Evolutionary conservation across 164 flowering plant species (phyloP), one percentile per base, ranked within the genome.

Genomic region (Liquidambar formosana): DNA sequence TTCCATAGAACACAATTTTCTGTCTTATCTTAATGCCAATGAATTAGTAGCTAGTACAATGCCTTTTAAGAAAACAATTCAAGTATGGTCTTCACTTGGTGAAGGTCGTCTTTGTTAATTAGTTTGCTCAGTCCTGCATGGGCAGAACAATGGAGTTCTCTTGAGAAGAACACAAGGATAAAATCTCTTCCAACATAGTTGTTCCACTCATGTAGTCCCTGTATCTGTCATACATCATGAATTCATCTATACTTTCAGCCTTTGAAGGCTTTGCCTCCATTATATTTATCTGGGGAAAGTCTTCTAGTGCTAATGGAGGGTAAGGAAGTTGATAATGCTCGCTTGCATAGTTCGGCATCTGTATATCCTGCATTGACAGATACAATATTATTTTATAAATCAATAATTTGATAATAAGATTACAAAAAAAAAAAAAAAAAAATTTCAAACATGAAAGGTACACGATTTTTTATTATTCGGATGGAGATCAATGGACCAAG

Each of bases 251-350:
- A 1, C 44, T 25, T 53, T 75, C 80, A 28, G 78, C 61, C 57
- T 77, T 70, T 44, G 65, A 60, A 57, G 25, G 26, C 72, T 68
- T 69, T 26, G 75, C 53, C 45, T 76, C 84, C 12, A 70, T 16
- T 21, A 84, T 66, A 57, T 82, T 80, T 61, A 85, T 75, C 54
- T 75, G 82, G 13, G 91, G 89, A 66, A 87, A 87, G 64, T 87
- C 91, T 51, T 85, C 88, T 15, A 83, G 48, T 38, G 71, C 82
- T 57, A 87, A 64, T 1, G 87, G 84, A 52, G 87, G 81, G 54
- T 77, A 81, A 18, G 78, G 61, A 47, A 22, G 5, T 51, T 74
- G 81, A 27, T 75, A 73, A 19, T 64, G 57, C 49, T 79, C 3
- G 18, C 69, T 62, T 56, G 75, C 41, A 59, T 61, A 73, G 63